Evolutionary conservation across 352 stramenopile species (phyloP).

Genomic region (Phytophthora tubulina): DNA sequence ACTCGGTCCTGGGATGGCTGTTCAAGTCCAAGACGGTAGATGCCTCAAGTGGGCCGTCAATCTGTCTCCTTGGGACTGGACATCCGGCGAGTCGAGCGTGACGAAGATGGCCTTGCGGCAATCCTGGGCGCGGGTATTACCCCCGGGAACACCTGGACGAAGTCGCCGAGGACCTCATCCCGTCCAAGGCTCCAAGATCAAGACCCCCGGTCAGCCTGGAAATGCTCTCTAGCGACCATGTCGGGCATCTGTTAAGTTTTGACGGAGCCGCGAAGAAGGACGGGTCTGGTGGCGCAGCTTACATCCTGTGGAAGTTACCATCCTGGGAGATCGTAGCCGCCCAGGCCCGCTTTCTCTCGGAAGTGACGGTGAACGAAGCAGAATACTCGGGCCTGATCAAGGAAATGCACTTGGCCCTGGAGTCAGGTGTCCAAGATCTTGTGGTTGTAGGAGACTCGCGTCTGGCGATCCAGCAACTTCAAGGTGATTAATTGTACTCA

Average conservation of each 20-base stretch:
- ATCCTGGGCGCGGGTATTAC: too few species aligned
- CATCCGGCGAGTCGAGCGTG: background rate
- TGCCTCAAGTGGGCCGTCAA: constrained; percentile 17
- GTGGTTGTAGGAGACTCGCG: too few species aligned
- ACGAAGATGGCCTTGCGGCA: too few species aligned
- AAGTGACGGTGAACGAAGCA: constrained; percentile 5
- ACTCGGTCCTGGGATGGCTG: too few species aligned
- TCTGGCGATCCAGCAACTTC: too few species aligned
- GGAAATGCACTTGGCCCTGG: background rate
- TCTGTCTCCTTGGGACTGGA: constrained; percentile 11
- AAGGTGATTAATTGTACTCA: too few species aligned
- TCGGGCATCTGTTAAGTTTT: constrained; percentile 7
- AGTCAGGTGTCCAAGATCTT: too few species aligned
- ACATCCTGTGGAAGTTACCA: constrained; percentile 9
- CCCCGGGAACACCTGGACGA: too few species aligned
- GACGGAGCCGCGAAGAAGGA: constrained; percentile 10
- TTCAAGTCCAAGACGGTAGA: too few species aligned
- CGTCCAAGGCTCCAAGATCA: constrained; percentile 1
- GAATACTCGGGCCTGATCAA: constrained; percentile 11
- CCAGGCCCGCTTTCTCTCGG: background rate
- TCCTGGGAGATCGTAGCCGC: too few species aligned
- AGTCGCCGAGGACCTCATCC: too few species aligned
- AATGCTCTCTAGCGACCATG: constrained; percentile 3
- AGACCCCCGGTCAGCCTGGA: constrained; percentile 7
- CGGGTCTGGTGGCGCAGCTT: constrained; percentile 1